Base-by-base conservation (phyloP, 2,329 filamentous ascomycete species). In the Beauveria scarabaeidicola region DNA sequence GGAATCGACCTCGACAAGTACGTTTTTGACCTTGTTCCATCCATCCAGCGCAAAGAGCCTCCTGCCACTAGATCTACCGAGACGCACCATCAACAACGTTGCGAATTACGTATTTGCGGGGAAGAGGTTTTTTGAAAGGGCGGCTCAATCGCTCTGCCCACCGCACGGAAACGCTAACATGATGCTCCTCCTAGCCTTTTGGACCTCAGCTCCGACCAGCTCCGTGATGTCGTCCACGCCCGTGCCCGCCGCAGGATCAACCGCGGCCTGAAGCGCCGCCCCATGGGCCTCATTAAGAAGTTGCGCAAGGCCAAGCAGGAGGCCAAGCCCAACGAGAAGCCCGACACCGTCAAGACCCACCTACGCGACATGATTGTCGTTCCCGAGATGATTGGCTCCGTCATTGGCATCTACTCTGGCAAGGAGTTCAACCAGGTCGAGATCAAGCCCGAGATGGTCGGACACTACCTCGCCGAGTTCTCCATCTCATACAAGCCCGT, bases 391-490 rank as follows among this genome's bases (percentile, higher is more conserved):
- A 99, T 99, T 77, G 94, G 94, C 74, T 90, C 85, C 80, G 93
- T 99, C 74, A 89, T 99, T 74, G 94, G 92, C 77, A 94, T 99
- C 85, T 99, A 99, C 90, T 96, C 91, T 69, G 94, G 94, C 77
- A 99, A 99, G 89, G 92, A 97, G 82, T 99, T 99, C 90, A 99
- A 99, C 89, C 93, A 97, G 86, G 92, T 99, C 73, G 94, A 99
- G 82, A 94, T 99, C 84, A 97, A 97, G 88, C 94, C 94, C 72
- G 94, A 99, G 86, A 99, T 99, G 94, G 94, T 99, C 80, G 94
- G 94, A 78, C 93, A 97, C 85, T 97, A 97, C 86, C 85, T 99
- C 69, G 94, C 85, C 75, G 94, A 99, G 83, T 99, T 99, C 87
- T 97, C 92, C 70, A 99, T 99, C 84, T 94, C 93, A 83, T 99